Evolutionary conservation across 2,329 filamentous ascomycete species (phyloP), one percentile per base, ranked within the genome.

Genomic region (Penicillium rolfsii): DNA sequence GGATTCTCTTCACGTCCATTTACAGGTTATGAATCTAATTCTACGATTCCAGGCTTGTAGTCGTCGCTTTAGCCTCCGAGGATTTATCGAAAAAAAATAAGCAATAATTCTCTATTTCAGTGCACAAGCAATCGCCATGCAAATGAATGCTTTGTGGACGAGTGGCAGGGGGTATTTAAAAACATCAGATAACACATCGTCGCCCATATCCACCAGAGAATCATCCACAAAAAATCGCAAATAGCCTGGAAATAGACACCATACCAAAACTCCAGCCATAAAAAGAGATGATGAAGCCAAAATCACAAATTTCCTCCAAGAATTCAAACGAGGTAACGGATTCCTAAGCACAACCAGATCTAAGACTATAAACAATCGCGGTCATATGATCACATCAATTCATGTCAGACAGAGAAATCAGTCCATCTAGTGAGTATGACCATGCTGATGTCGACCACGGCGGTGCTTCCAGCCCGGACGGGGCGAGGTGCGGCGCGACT

Each of bases 391-490:
- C 28, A 33, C 30, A 33, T 33, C 50, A 38, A 22, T 35, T 28
- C 36, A 14, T 45, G 22, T 45, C 22, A 45, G 11, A 40, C 16
- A 33, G 41, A 46, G 3, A 38, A 26, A 22, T 46, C 40, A 58
- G 12, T 30, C 19, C 50, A 26, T 48, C 43, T 50, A 52, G 40
- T 59, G 45, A n/a, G 41, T 26, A 52, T 63, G 62, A 7, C 53
- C 62, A 43, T 64, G 61, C 54, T 61, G 58, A 36, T 63, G 49
- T 24, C 56, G 54, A 2, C 53, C 41, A 14, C 61, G 64, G 38
- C 65, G 66, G 48, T 64, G 55, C 50, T 57, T 67, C 54, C 53
- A 46, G 24, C 56, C 50, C 11, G 58, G 50, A 16, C 61, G 60
- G 7, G 64, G 58, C 2, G n/a, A 38, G n/a, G 56, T 35, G 5